phyloP scores from a whole-genome alignment of 768 basidiomycete species.

The Panaeolus cyanescens region DNA sequence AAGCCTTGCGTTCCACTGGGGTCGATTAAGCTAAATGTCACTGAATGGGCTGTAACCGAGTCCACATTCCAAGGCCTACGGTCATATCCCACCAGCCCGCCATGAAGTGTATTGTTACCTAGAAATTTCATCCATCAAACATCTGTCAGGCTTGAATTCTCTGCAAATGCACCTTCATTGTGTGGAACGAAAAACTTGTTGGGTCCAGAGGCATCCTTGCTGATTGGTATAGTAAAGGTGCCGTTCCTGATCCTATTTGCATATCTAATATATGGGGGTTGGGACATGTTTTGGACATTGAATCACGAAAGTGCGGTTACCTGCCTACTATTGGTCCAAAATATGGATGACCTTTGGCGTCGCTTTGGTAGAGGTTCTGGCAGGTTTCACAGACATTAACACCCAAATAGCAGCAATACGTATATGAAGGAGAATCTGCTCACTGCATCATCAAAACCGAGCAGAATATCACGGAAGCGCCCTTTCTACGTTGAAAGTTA shows the following conservation, averaged over 20 bases:
- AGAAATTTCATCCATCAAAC: background rate
- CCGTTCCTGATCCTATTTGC: conserved; percentile 45
- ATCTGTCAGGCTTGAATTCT: background rate
- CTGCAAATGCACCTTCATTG: conserved; percentile 36
- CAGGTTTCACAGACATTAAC: background rate
- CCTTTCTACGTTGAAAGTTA: conserved; percentile 25
- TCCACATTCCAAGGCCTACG: conserved; percentile 41
- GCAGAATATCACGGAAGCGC: conserved; percentile 44
- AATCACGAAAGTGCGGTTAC: conserved; percentile 20
- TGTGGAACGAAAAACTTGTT: conserved; percentile 38
- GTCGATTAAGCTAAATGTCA: conserved; percentile 45
- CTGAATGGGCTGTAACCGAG: conserved; percentile 31
- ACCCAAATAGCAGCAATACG: background rate
- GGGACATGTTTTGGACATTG: background rate
- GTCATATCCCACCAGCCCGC: conserved; percentile 48
- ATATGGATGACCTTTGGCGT: conserved; percentile 37
- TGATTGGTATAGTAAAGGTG: conserved; percentile 44
- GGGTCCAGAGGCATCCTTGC: conserved; percentile 37
- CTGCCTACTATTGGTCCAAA: conserved; percentile 45
- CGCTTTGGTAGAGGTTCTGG: conserved; percentile 34
- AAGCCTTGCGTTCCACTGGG: conserved; percentile 47
- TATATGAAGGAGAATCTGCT: conserved; percentile 6
- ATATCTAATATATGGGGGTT: conserved; percentile 28
- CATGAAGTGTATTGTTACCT: conserved; percentile 49
- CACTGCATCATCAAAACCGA: conserved; percentile 48